Evolutionary conservation across 106 monocot species (phyloP).

Genomic region (Narthecium ossifragum): DNA sequence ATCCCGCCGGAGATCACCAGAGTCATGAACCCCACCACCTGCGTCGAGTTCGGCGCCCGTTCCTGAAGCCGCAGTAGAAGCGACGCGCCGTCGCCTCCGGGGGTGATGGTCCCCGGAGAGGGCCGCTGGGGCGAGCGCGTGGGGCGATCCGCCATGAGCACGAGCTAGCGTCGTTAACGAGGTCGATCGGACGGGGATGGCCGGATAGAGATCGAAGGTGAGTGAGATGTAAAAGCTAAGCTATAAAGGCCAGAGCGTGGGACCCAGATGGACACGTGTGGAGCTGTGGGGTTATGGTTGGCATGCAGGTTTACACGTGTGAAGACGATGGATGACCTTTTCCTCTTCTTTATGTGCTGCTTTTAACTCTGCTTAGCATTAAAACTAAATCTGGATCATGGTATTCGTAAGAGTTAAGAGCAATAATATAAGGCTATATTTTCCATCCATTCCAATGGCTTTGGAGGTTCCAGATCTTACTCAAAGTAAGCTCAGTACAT

Average conservation of each 20-base stretch:
- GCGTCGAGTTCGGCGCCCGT: conserved; percentile 45
- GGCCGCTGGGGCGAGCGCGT: no score
- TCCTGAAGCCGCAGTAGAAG: conserved; percentile 37
- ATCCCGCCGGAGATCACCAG: conserved; percentile 45
- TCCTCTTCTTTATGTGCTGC: conserved; percentile 11
- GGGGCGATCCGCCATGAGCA: conserved; percentile 24
- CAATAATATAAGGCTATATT: no score
- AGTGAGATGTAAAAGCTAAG: not conserved
- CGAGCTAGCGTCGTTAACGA: no score
- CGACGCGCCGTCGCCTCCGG: not conserved
- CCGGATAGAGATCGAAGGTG: conserved; percentile 2
- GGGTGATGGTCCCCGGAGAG: no score
- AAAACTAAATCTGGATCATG: no score
- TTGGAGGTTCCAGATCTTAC: no score
- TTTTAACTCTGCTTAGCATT: conserved; percentile 38
- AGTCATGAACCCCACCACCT: conserved; percentile 59
- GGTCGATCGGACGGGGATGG: not conserved
- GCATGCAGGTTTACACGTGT: conserved; percentile 17
- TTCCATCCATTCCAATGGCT: no score
- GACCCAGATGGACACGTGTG: conserved; percentile 16
- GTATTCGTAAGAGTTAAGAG: no score
- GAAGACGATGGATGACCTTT: not conserved
- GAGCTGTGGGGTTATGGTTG: not conserved
- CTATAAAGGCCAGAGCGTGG: not conserved
- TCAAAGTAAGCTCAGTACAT: no score